Evolutionary conservation across 164 flowering plant genomes (phyloP), one percentile per base, ranked within the genome.

Genomic region (Magnolia kwangsiensis): DNA sequence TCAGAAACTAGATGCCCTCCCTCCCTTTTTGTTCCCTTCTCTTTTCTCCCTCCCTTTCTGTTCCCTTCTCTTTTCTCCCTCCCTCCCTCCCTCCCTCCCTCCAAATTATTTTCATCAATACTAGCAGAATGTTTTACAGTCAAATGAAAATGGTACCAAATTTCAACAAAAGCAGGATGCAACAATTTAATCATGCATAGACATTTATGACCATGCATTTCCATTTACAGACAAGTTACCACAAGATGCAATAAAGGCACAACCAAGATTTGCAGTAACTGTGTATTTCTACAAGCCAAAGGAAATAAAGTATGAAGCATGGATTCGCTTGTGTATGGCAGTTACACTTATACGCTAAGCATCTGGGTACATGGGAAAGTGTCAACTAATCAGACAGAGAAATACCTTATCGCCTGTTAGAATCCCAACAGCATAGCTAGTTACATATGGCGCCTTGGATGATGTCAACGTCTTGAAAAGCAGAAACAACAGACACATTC

Each of bases 381-480:
- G 61, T 55, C 61, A 16, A 9, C 61, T 16, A 55, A 37, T 55
- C 18, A 10, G 61, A 55, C 45, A 37, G 18, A 16, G 18, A 7
- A 55, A 51, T 80, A 89, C 94, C 94, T 89, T 84, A 63, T 89
- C 81, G n/a, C 89, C 93, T 2, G 51, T 82, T 10, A 92, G 78
- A 78, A 88, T 76, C 58, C 94, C 97, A 81, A 92, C 86, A 67
- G 91, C 90, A 86, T 82, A 85, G 59, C 86, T 85, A 55, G 83
- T 76, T 21, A 81, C 67, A 4, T 7, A 74, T 58, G 88, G 85
- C 20, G 84, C 78, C 79, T 31, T 80, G 86, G 86, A 84, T 63
- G 91, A 68, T 10, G 81, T 58, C 81, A 92, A 84, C 19, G 89
- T 87, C 97, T 92, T 71, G 9, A 80, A 55, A 74, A 64, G 71